phyloP scores from a whole-genome alignment of 2,329 filamentous ascomycete species.

The Clonostachys solani region DNA sequence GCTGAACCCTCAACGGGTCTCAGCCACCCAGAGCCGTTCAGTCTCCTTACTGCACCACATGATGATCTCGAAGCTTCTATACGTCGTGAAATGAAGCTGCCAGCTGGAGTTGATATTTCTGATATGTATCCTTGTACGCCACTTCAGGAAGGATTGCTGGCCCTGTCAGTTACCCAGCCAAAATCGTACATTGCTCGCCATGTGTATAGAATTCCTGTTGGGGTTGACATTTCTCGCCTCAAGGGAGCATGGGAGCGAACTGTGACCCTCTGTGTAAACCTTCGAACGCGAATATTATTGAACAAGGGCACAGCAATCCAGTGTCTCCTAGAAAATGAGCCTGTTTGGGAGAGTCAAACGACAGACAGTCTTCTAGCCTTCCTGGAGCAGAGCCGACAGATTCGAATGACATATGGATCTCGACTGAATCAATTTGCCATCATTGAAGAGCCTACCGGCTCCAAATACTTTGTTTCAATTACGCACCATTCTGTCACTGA shows the following conservation, averaged over 20 bases:
- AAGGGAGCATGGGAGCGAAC: constrained; percentile 8
- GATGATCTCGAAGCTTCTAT: background rate
- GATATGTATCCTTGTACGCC: constrained; percentile 30
- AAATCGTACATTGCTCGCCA: constrained; percentile 11
- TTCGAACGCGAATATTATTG: constrained; percentile 1
- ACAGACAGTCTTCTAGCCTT: background rate
- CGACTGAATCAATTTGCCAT: constrained; percentile 1
- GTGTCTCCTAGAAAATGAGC: background rate
- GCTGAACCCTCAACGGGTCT: background rate
- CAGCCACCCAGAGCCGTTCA: background rate
- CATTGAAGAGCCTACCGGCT: background rate
- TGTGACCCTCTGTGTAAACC: constrained; percentile 2
- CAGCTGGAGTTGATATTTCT: constrained; percentile 7
- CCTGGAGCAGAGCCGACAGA: background rate
- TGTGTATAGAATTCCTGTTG: constrained; percentile 5
- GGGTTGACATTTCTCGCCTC: constrained; percentile 7
- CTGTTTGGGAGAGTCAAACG: background rate
- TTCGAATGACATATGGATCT: constrained; percentile 2
- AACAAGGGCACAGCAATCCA: background rate
- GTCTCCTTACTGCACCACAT: background rate
- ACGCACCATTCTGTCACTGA: constrained; percentile 14
- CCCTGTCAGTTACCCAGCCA: constrained; percentile 15
- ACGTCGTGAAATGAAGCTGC: background rate
- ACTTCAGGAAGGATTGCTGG: constrained; percentile 28
- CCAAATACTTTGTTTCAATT: constrained; percentile 8